Percentiles rank a stretch among this genome's conserved stretches.
These are phyloP conservation scores for Ananas comosus DNA, from an alignment of 176 grass and related monocot genomes.

Conservation along the genomic window DNA sequence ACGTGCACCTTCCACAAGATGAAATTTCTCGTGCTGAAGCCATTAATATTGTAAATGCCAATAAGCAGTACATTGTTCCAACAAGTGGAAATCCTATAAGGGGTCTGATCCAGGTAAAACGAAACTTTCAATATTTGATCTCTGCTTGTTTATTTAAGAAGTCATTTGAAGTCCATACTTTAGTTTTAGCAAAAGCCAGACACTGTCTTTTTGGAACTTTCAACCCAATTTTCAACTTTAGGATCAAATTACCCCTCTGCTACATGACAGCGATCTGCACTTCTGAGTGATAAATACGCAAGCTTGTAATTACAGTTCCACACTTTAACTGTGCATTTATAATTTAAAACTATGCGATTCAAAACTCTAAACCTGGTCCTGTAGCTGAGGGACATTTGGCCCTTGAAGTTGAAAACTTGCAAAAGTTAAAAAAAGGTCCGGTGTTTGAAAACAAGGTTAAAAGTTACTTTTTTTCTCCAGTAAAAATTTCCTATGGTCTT, in stretches of 20 bases:
- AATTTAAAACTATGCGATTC: too few relatives aligned
- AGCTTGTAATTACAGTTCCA: too few relatives aligned
- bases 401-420: not conserved
- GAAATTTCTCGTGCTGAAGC: slow-evolving; percentile 93
- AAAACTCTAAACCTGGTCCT: too few relatives aligned
- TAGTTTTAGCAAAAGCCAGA: too few relatives aligned
- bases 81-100: slow-evolving; percentile 81
- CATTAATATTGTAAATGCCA: slow-evolving; percentile 85
- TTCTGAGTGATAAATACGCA: too few relatives aligned
- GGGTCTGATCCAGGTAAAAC: slow-evolving; percentile 81
- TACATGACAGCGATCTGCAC: too few relatives aligned
- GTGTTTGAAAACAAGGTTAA: not conserved
- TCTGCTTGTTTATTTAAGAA: not conserved
- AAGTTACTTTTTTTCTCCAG: too few relatives aligned
- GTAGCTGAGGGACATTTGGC: not conserved
- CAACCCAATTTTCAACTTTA: too few relatives aligned
- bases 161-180: not conserved
- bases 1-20: slow-evolving; percentile 95
- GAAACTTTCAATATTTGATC: not conserved
- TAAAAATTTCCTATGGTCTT: not conserved
- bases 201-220: too few relatives aligned
- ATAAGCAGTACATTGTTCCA: slow-evolving; percentile 90
- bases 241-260: too few relatives aligned
- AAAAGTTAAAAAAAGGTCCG: not conserved
- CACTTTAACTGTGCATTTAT: too few relatives aligned